A percentile compares a stretch with the other conserved stretches of the same genome.
phyloP scores from a whole-genome alignment of 768 basidiomycete species.

The Phylloporus scabripes region DNA sequence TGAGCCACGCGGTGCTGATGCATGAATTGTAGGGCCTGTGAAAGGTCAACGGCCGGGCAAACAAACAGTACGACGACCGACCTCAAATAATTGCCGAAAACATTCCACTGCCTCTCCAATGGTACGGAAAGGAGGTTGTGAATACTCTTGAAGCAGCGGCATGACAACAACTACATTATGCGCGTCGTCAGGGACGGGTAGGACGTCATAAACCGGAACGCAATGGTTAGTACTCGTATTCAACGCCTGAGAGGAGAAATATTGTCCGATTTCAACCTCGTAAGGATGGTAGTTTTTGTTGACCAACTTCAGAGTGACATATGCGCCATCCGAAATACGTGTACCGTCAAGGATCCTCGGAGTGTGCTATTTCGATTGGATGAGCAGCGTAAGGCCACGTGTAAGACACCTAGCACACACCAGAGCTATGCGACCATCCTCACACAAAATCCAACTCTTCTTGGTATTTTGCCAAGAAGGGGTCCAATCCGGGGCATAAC shows the following conservation, averaged over 20 bases:
- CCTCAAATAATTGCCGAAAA: constrained; percentile 30
- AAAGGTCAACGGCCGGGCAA: not conserved
- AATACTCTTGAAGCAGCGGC: constrained; percentile 31
- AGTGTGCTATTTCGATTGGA: constrained; percentile 3
- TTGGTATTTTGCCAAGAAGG: constrained; percentile 17
- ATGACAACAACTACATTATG: constrained; percentile 25
- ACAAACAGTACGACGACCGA: not conserved
- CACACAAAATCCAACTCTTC: not conserved
- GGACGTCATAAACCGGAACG: constrained; percentile 26
- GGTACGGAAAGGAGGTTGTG: constrained; percentile 22
- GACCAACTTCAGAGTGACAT: constrained; percentile 30
- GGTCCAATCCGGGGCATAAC: constrained; percentile 17
- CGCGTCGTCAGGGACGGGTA: constrained; percentile 8
- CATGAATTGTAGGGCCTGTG: constrained; percentile 24
- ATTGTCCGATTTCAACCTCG: constrained; percentile 30
- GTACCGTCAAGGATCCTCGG: constrained; percentile 25
- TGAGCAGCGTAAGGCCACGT: too few relatives aligned
- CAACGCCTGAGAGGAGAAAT: constrained; percentile 6
- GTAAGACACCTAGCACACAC: constrained; percentile 27
- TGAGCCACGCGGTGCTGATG: constrained; percentile 18
- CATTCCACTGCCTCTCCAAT: constrained; percentile 19
- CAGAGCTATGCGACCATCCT: not conserved
- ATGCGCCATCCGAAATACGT: constrained; percentile 23
- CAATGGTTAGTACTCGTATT: constrained; percentile 28
- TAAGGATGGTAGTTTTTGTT: constrained; percentile 10